A percentile compares a stretch with the other conserved stretches of the same genome.
phyloP scores from a whole-genome alignment of 345 rosid genomes.

The Camelina hispida region DNA sequence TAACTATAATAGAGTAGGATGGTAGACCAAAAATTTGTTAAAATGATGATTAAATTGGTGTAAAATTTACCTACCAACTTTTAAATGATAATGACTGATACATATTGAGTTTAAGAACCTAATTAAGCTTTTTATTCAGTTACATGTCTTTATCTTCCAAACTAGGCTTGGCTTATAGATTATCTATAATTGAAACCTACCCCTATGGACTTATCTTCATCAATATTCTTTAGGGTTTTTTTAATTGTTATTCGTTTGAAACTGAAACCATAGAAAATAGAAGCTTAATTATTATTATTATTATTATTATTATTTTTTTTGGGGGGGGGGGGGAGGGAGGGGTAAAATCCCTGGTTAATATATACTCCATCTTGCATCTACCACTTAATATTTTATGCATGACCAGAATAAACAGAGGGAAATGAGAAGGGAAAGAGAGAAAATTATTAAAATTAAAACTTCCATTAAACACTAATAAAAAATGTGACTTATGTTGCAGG shows the following conservation, averaged over 20 bases:
- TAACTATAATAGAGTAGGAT: conserved; percentile 16
- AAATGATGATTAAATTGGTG: conserved; percentile 28
- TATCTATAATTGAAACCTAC: conserved; percentile 19
- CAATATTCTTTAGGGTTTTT: conserved; percentile 5
- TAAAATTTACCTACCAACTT: conserved; percentile 38
- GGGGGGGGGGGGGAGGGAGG: too few species aligned
- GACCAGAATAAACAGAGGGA: neutral
- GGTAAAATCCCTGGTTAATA: too few species aligned
- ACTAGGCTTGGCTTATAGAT: conserved; percentile 32
- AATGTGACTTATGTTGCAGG: too few species aligned
- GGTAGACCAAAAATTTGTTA: conserved; percentile 1
- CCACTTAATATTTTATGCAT: neutral
- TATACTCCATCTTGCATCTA: neutral
- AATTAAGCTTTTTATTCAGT: conserved; percentile 39
- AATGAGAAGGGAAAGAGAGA: neutral
- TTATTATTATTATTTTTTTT: too few species aligned
- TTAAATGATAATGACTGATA: conserved; percentile 39
- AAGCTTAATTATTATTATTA: neutral
- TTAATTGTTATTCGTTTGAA: neutral
- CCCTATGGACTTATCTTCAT: conserved; percentile 10
- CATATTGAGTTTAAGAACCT: conserved; percentile 20
- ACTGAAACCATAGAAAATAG: neutral
- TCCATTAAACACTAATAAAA: too few species aligned
- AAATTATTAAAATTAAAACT: too few species aligned
- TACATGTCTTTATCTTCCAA: conserved; percentile 29